A percentile compares a stretch with the other conserved stretches of the same genome.
These are phyloP conservation scores for Ogataea neopini DNA, from an alignment of 805 yeast genomes.

Conservation along the genomic window DNA sequence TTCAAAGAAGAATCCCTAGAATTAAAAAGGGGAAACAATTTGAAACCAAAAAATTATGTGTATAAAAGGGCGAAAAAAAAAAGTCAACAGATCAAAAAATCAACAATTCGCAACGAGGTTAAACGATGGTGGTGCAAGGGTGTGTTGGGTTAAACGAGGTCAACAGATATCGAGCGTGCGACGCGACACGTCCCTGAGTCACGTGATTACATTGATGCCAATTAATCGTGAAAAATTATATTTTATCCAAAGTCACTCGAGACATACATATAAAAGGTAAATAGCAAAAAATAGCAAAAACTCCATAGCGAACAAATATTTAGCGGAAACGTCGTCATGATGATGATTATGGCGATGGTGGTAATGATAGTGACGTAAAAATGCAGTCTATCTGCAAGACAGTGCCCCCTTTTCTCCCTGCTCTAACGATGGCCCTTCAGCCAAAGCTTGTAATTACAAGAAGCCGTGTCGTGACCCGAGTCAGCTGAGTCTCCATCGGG, in stretches of 20 bases:
- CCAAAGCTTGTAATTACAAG: slow-evolving; percentile 21
- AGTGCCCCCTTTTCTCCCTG: not conserved
- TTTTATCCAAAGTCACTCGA: not conserved
- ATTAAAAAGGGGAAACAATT: not conserved
- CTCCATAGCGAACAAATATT: not conserved
- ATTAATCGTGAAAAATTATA: too few species aligned
- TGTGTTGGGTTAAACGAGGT: not conserved
- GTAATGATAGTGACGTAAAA: too few species aligned
- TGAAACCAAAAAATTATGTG: not conserved
- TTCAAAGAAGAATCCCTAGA: not conserved
- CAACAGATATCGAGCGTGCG: too few species aligned
- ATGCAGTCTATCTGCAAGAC: too few species aligned
- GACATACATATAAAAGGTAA: not conserved
- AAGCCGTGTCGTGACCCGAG: slow-evolving; percentile 11
- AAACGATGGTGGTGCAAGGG: not conserved
- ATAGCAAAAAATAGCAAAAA: not conserved
- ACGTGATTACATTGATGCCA: too few species aligned
- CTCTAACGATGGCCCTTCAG: slow-evolving; percentile 5
- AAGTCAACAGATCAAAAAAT: not conserved
- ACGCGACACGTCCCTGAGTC: too few species aligned
- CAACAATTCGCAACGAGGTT: slow-evolving; percentile 2
- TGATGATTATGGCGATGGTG: too few species aligned
- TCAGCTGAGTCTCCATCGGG: not conserved
- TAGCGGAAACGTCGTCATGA: not conserved
- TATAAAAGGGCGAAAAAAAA: not conserved